Conservation (phyloP, 2,329 filamentous ascomycete species). For the Colletotrichum lini region DNA sequence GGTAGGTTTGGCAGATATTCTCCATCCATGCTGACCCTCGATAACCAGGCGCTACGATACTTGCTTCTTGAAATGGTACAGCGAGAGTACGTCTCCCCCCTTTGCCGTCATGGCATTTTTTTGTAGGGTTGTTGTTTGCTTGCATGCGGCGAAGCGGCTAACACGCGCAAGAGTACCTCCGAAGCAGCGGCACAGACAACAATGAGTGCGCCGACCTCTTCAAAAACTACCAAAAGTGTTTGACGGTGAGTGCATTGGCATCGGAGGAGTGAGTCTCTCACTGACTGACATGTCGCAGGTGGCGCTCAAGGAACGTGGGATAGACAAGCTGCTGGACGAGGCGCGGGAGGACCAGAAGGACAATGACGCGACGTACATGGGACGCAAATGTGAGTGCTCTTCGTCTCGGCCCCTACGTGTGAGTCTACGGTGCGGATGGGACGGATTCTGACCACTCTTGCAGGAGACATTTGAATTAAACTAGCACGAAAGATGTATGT, state of each 20-base stretch:
- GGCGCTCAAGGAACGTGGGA: slow-evolving; percentile 88
- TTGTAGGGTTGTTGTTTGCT: too few relatives aligned
- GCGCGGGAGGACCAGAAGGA: slow-evolving; percentile 91
- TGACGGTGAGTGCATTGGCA: slow-evolving; percentile 70
- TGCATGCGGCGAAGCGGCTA: slow-evolving; percentile 4
- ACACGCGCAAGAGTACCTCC: slow-evolving; percentile 80
- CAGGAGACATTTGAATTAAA: slow-evolving; percentile 20
- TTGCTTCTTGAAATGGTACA: slow-evolving; percentile 99
- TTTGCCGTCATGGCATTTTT: not conserved
- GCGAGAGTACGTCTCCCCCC: slow-evolving; percentile 78
- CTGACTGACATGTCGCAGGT: slow-evolving; percentile 66
- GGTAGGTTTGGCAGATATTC: not conserved
- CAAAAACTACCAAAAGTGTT: slow-evolving; percentile 87
- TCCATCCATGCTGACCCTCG: slow-evolving; percentile 22
- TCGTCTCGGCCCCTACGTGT: not conserved
- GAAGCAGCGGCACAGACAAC: slow-evolving; percentile 85
- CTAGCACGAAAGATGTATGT: not conserved
- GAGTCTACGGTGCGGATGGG: not conserved
- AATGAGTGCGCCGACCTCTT: slow-evolving; percentile 89
- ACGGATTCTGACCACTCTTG: slow-evolving; percentile 27
- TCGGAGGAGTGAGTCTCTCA: too few relatives aligned
- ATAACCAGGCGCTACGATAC: slow-evolving; percentile 86
- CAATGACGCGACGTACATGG: slow-evolving; percentile 74
- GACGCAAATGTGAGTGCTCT: slow-evolving; percentile 57
- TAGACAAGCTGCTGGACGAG: slow-evolving; percentile 93